These are phyloP conservation scores for Calamus simplicifolius DNA, from an alignment of 176 grass and related monocot species.

Conservation along the genomic window DNA sequence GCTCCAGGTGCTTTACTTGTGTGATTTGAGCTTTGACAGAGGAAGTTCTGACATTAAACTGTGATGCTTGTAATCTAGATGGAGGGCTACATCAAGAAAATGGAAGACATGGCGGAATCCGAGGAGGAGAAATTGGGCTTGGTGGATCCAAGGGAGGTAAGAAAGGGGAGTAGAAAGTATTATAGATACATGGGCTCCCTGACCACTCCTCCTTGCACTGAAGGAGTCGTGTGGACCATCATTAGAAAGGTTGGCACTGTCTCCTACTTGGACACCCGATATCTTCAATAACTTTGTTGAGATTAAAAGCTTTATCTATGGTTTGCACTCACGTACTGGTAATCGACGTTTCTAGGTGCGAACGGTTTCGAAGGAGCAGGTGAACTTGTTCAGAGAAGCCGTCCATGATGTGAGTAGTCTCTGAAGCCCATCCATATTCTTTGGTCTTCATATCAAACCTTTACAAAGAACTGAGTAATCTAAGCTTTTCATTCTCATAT, in stretches of 20 bases:
- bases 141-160: slow-evolving; percentile 25
- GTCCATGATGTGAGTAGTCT: slow-evolving; percentile 50
- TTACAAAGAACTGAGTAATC: neutral
- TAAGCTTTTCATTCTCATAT: neutral
- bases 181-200: slow-evolving; percentile 79
- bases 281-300: neutral
- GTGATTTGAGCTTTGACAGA: neutral
- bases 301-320: neutral
- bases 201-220: slow-evolving; percentile 55
- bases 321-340: neutral
- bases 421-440: no score
- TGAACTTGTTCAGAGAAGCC: slow-evolving; percentile 51
- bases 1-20: neutral
- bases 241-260: slow-evolving; percentile 33
- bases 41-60: neutral
- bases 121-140: slow-evolving; percentile 28
- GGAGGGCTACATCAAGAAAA: slow-evolving; percentile 32
- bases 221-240: slow-evolving; percentile 75
- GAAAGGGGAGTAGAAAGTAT: slow-evolving; percentile 33
- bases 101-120: slow-evolving; percentile 10
- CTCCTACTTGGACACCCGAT: slow-evolving; percentile 6
- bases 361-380: slow-evolving; percentile 42
- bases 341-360: slow-evolving; percentile 27
- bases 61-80: slow-evolving; percentile 23
- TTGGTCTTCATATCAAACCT: neutral